phyloP scores from a whole-genome alignment of 1,139 yeast genomes.

The Zygosaccharomyces sapae region DNA sequence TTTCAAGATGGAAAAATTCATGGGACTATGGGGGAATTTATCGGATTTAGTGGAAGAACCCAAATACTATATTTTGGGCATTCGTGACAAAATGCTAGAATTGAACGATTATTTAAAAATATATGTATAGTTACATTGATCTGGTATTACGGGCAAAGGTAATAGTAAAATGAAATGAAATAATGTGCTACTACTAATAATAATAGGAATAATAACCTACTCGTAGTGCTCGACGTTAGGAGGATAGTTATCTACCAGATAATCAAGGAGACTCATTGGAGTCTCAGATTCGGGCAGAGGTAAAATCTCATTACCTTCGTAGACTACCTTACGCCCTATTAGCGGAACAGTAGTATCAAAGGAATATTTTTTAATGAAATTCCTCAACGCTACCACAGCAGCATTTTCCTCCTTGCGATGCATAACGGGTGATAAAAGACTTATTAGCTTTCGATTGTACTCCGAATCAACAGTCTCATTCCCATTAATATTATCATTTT shows the following conservation, averaged over 20 bases:
- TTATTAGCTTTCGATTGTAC: constrained; percentile 24
- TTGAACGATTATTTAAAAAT: constrained; percentile 13
- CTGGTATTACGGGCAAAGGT: neutral
- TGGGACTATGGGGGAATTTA: constrained; percentile 16
- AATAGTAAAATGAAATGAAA: neutral
- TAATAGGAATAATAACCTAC: neutral
- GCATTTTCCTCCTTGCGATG: constrained; percentile 21
- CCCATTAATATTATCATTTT: neutral
- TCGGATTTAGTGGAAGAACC: constrained; percentile 19
- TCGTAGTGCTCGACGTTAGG: constrained; percentile 9
- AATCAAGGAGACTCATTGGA: constrained; percentile 20
- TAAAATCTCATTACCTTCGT: constrained; percentile 24
- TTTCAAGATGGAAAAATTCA: constrained; percentile 19
- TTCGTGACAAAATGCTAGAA: constrained; percentile 22
- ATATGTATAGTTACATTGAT: constrained; percentile 5
- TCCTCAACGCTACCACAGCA: constrained; percentile 26
- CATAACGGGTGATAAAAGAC: constrained; percentile 23
- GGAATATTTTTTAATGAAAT: constrained; percentile 26
- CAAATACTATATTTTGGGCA: constrained; percentile 24
- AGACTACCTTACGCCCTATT: constrained; percentile 26
- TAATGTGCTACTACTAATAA: neutral
- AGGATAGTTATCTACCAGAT: constrained; percentile 17
- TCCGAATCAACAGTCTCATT: constrained; percentile 10
- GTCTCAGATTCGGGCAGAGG: constrained; percentile 23
- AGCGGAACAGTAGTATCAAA: constrained; percentile 23